Evolutionary conservation across 257 asterid genomes (phyloP).

Genomic region (Dorcoceras hygrometricum): DNA sequence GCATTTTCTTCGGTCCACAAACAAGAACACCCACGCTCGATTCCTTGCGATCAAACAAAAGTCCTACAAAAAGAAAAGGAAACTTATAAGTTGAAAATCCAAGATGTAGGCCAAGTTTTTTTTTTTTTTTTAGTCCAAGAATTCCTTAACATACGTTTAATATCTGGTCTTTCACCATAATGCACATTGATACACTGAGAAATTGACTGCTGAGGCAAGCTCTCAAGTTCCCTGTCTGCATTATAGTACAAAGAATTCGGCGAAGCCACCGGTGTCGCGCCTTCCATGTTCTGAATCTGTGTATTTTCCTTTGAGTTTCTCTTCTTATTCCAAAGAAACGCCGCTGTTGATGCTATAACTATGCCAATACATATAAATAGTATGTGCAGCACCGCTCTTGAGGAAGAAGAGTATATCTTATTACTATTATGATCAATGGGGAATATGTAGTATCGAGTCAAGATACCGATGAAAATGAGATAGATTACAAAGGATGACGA

Average conservation of each 20-base stretch:
- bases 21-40: slow-evolving; percentile 72
- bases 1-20: slow-evolving; percentile 74
- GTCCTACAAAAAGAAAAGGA: slow-evolving; percentile 33
- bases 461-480: slow-evolving; percentile 47
- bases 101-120: background rate
- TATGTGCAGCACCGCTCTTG: slow-evolving; percentile 39
- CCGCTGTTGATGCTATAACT: slow-evolving; percentile 36
- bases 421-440: slow-evolving; percentile 62
- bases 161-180: slow-evolving; percentile 76
- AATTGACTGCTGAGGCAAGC: slow-evolving; percentile 57
- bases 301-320: slow-evolving; percentile 32
- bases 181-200: slow-evolving; percentile 57
- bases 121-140: background rate
- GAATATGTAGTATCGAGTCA: slow-evolving; percentile 50
- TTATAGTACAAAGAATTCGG: slow-evolving; percentile 52
- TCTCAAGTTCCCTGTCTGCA: slow-evolving; percentile 70
- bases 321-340: slow-evolving; percentile 58
- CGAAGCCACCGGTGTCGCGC: slow-evolving; percentile 52
- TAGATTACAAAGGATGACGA: slow-evolving; percentile 57
- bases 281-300: slow-evolving; percentile 61
- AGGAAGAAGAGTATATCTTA: slow-evolving; percentile 35
- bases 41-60: slow-evolving; percentile 57
- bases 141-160: slow-evolving; percentile 51
- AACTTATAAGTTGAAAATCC: background rate
- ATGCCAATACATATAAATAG: slow-evolving; percentile 48